Evolutionary conservation across 164 flowering plant species (phyloP), one percentile per base, ranked within the genome.

Genomic region (Euptelea pleiosperma): DNA sequence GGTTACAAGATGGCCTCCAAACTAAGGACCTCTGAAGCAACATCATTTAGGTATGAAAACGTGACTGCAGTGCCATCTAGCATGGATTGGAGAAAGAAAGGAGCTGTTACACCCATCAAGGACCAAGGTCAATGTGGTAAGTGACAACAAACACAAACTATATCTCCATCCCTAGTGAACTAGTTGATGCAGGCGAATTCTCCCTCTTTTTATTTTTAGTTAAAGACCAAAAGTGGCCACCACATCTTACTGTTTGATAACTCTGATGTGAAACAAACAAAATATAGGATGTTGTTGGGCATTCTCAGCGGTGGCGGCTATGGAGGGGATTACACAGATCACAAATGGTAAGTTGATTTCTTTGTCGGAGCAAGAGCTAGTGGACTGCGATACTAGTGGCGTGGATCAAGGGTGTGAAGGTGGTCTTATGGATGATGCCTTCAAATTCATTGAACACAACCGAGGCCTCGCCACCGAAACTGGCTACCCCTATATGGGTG

Each of bases 51-150:
- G 67, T 63, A 69, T 36, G 65, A 61, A 40, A 64, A 67, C 25
- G 21, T 53, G 10, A 52, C 58, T 9, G 55, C 34, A 0, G 31
- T 63, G 6, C 43, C 58, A 3, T 8, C 34, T 8, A 50, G 43
- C 39, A 67, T 67, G 57, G 70, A 67, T 30, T 67, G 70, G 70
- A 67, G 70, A 50, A 47, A 67, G 61, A 67, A 67, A 42, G 65
- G 70, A n/a, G 70, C 61, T 37, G 65, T 67, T 0, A 67, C 70
- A 14, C 70, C 55, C 12, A 18, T 67, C 55, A 61, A 61, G 52
- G 21, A 60, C 61, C 61, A 61, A 67, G 61, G 56, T 1, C 59
- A 55, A 54, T 69, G 73, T 58, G 73, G 71, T 67, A 56, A 34
- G 64, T 19, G 8, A 12, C 6, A 19, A 41, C 18, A 1, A 4